These are phyloP conservation scores for Plantago major DNA, from an alignment of 257 asterid species.

Conservation along the genomic window DNA sequence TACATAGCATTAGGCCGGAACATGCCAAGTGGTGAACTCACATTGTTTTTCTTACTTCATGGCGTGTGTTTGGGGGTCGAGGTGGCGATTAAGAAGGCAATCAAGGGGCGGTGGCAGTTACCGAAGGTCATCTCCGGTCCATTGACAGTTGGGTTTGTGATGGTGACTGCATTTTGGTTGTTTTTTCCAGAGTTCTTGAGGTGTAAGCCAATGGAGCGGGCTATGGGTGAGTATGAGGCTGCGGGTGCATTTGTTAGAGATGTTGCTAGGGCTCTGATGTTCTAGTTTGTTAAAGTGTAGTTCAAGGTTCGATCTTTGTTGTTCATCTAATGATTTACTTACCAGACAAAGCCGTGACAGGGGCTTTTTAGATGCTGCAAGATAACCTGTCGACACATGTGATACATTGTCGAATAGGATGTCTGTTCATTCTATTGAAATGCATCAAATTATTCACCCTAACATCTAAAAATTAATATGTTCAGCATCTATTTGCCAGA, in stretches of 20 bases:
- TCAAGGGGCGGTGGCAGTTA: slow-evolving; percentile 18
- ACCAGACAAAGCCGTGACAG: too few species aligned
- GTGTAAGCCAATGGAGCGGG: slow-evolving; percentile 15
- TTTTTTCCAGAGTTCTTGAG: slow-evolving; percentile 32
- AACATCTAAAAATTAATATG: too few species aligned
- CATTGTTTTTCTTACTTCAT: slow-evolving; percentile 34
- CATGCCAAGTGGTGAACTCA: slow-evolving; percentile 34
- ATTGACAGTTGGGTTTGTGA: slow-evolving; percentile 20
- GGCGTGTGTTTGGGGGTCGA: slow-evolving; percentile 32
- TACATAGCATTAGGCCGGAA: slow-evolving; percentile 35
- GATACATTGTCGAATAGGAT: too few species aligned
- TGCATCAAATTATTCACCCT: too few species aligned
- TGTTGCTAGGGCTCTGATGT: slow-evolving; percentile 8
- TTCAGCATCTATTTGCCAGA: slow-evolving; percentile 73
- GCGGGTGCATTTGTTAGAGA: slow-evolving; percentile 24
- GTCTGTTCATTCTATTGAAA: too few species aligned
- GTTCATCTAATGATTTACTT: too few species aligned
- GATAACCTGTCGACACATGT: too few species aligned
- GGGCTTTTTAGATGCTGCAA: too few species aligned
- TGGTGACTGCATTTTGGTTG: slow-evolving; percentile 32
- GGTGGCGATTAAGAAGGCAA: slow-evolving; percentile 27
- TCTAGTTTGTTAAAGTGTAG: too few species aligned
- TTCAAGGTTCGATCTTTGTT: too few species aligned
- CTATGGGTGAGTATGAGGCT: slow-evolving; percentile 22
- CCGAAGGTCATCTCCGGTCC: slow-evolving; percentile 21